phyloP scores from a whole-genome alignment of 345 rosid species.

The Erodium maritimum region DNA sequence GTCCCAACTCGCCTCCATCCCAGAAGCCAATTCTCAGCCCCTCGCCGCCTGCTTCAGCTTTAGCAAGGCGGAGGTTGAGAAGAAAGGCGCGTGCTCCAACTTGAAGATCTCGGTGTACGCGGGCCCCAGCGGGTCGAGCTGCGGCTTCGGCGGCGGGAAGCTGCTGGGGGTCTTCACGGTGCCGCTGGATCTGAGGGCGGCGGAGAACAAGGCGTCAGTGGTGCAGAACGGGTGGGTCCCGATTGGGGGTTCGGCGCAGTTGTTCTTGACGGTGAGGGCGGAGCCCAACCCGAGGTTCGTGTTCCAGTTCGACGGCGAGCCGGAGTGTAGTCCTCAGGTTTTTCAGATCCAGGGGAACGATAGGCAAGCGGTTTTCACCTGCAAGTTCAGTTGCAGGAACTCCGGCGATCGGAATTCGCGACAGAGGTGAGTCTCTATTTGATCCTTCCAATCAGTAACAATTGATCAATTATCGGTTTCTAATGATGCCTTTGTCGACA shows the following conservation, averaged over 20 bases:
- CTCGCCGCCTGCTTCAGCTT: conserved; percentile 62
- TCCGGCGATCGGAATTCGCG: conserved; percentile 52
- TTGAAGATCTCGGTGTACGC: conserved; percentile 42
- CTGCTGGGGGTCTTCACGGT: conserved; percentile 45
- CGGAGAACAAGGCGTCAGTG: conserved; percentile 35
- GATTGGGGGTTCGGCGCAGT: conserved; percentile 27
- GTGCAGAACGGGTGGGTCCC: conserved; percentile 65
- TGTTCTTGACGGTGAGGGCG: conserved; percentile 41
- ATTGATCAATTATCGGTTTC: too few species aligned
- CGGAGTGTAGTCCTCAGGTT: conserved; percentile 94
- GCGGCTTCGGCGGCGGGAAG: conserved; percentile 42
- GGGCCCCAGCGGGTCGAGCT: conserved; percentile 22
- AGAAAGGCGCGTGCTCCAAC: conserved; percentile 1
- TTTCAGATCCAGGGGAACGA: conserved; percentile 82
- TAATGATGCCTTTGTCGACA: conserved; percentile 13
- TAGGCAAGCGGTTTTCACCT: conserved; percentile 84
- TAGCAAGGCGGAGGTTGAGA: conserved; percentile 37
- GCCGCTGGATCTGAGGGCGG: conserved; percentile 46
- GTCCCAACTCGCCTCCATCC: conserved; percentile 28
- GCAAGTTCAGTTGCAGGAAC: conserved; percentile 73
- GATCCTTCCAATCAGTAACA: too few species aligned
- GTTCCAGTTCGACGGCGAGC: conserved; percentile 75
- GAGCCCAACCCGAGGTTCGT: conserved; percentile 90
- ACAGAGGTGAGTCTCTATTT: too few species aligned
- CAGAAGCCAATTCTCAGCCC: conserved; percentile 21